A percentile compares a stretch with the other conserved stretches of the same genome.
These are phyloP conservation scores for Leonotis leonurus DNA, from an alignment of 257 asterid genomes.

Conservation along the genomic window DNA sequence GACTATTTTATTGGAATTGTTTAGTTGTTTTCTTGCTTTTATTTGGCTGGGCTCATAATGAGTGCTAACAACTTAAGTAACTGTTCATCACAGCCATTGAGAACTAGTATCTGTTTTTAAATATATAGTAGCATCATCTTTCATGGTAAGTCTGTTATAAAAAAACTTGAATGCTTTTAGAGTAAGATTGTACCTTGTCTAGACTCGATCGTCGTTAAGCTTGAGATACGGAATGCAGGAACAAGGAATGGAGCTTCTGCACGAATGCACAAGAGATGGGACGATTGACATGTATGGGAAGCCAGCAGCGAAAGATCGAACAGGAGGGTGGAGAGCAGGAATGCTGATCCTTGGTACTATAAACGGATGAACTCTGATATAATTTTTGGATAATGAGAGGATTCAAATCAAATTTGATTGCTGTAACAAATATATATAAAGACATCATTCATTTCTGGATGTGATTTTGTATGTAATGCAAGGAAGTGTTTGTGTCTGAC, in stretches of 20 bases:
- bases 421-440: background rate
- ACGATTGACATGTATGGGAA: constrained; percentile 43
- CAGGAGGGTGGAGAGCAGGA: constrained; percentile 86
- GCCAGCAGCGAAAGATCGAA: constrained; percentile 50
- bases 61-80: constrained; percentile 26
- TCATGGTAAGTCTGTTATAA: constrained; percentile 29
- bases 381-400: background rate
- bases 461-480: background rate
- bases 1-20: constrained; percentile 16
- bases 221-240: constrained; percentile 42
- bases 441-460: background rate
- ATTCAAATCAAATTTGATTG: background rate
- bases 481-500: background rate
- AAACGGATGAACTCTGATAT: background rate
- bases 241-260: constrained; percentile 29
- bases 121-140: constrained; percentile 11
- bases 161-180: constrained; percentile 2
- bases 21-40: constrained; percentile 17
- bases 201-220: constrained; percentile 1
- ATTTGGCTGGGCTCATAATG: background rate
- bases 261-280: constrained; percentile 56
- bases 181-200: background rate
- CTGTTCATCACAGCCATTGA: constrained; percentile 26
- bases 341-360: constrained; percentile 50
- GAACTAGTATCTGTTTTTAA: constrained; percentile 13